These are phyloP conservation scores for Tolypocladium album DNA, from an alignment of 2,329 filamentous ascomycete species.

Conservation along the genomic window DNA sequence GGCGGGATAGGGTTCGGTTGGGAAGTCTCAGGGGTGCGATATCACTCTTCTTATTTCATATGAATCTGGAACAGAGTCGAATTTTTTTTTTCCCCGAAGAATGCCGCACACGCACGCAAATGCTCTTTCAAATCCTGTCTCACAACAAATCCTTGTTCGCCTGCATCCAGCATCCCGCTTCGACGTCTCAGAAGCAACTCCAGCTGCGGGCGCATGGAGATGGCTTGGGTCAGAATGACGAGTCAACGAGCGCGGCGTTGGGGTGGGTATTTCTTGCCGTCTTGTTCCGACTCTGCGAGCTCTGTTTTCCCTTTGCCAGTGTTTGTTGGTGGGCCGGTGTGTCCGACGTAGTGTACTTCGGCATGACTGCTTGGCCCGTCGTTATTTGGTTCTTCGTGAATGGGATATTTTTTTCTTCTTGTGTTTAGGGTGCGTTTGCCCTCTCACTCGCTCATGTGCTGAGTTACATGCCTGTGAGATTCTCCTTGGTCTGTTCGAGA, in stretches of 20 bases:
- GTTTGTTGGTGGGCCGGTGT: neutral
- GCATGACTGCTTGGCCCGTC: neutral
- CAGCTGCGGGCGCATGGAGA: neutral
- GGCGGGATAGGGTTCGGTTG: neutral
- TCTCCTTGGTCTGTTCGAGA: conserved; percentile 3
- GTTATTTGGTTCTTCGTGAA: neutral
- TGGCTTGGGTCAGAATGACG: neutral
- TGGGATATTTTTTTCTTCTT: conserved; percentile 1
- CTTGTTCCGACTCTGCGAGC: neutral
- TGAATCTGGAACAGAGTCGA: neutral
- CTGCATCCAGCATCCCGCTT: neutral
- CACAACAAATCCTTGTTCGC: neutral
- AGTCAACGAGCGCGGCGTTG: neutral
- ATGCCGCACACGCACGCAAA: neutral
- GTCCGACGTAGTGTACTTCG: neutral
- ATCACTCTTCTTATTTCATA: conserved; percentile 10
- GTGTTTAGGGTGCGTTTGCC: neutral
- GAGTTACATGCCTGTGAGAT: neutral
- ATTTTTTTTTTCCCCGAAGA: neutral
- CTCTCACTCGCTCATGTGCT: neutral
- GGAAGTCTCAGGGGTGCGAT: neutral
- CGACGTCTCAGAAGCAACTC: neutral
- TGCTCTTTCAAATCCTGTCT: neutral
- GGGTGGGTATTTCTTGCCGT: neutral
- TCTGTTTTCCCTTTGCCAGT: neutral